Percentiles rank a stretch among this genome's conserved stretches.
These are phyloP conservation scores for Volutella citrinella DNA, from an alignment of 2,329 filamentous ascomycete species.

Conservation along the genomic window DNA sequence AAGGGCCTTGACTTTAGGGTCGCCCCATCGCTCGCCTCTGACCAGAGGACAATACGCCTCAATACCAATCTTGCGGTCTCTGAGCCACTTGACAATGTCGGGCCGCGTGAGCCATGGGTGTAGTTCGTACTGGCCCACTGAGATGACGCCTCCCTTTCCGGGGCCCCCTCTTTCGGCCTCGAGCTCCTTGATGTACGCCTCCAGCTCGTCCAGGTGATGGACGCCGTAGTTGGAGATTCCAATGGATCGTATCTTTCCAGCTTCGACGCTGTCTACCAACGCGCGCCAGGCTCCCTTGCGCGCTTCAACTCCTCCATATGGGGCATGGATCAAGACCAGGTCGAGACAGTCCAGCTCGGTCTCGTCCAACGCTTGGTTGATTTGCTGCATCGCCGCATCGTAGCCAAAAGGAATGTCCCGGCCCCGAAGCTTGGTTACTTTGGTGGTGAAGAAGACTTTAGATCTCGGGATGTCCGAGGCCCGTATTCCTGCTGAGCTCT, in stretches of 20 bases:
- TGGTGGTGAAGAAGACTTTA: constrained; percentile 55
- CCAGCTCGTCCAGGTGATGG: constrained; percentile 59
- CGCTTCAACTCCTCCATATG: constrained; percentile 53
- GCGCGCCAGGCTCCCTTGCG: constrained; percentile 61
- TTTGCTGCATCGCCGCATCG: constrained; percentile 58
- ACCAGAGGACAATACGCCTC: constrained; percentile 64
- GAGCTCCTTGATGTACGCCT: constrained; percentile 57
- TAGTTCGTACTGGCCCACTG: constrained; percentile 84
- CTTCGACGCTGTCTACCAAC: constrained; percentile 61
- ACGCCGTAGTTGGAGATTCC: constrained; percentile 66
- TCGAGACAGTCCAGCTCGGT: constrained; percentile 66
- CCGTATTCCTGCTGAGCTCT: constrained; percentile 43
- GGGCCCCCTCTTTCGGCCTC: constrained; percentile 58
- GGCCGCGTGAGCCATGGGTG: constrained; percentile 83
- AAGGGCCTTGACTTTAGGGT: constrained; percentile 61
- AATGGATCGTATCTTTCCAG: constrained; percentile 58
- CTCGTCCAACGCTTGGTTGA: constrained; percentile 60
- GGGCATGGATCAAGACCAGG: constrained; percentile 61
- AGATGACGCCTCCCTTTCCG: constrained; percentile 69
- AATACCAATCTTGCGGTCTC: constrained; percentile 57
- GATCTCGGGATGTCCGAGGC: constrained; percentile 40
- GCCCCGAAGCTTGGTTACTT: too few species aligned
- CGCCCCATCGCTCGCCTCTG: constrained; percentile 67
- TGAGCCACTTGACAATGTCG: constrained; percentile 78
- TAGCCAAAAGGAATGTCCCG: constrained; percentile 47